Evolutionary conservation across 164 flowering plant genomes (phyloP).

Genomic region (Aristolochia contorta): DNA sequence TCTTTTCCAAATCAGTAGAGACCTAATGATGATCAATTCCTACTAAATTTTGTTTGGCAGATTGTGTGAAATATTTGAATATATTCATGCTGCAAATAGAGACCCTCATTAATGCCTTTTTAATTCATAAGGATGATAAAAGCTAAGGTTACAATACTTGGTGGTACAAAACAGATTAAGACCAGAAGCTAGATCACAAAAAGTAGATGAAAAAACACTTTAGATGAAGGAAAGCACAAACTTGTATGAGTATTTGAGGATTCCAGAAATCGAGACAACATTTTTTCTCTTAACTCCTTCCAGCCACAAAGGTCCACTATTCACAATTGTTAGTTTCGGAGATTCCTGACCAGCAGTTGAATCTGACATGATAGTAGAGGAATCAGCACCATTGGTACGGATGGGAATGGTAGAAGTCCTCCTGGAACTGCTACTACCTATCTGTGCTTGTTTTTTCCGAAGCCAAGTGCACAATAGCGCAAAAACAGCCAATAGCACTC

Average conservation of each 20-base stretch:
- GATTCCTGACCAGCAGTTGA: constrained; percentile 84
- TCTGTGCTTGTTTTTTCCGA: constrained; percentile 66
- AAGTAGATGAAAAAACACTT: no score
- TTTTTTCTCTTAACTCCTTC: constrained; percentile 56
- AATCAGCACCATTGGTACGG: constrained; percentile 70
- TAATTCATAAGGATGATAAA: no score
- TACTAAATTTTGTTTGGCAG: no score
- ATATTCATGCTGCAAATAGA: no score
- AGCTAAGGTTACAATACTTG: no score
- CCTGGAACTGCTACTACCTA: constrained; percentile 79
- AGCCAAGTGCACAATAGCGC: constrained; percentile 59
- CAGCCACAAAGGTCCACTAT: constrained; percentile 52
- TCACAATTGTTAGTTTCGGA: constrained; percentile 38
- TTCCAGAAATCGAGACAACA: constrained; percentile 71
- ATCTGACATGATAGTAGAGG: constrained; percentile 67
- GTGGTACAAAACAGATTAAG: no score
- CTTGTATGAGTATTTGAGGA: constrained; percentile 86
- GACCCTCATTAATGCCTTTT: no score
- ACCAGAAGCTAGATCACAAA: no score
- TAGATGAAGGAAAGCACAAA: constrained; percentile 20
- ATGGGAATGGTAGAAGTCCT: constrained; percentile 74
- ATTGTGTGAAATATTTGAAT: no score
- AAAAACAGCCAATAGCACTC: constrained; percentile 59
- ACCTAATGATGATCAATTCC: no score
- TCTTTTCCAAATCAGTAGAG: no score